Evolutionary conservation across 2,329 filamentous ascomycete species (phyloP), one percentile per base, ranked within the genome.

Genomic region (Colletotrichum shisoi): DNA sequence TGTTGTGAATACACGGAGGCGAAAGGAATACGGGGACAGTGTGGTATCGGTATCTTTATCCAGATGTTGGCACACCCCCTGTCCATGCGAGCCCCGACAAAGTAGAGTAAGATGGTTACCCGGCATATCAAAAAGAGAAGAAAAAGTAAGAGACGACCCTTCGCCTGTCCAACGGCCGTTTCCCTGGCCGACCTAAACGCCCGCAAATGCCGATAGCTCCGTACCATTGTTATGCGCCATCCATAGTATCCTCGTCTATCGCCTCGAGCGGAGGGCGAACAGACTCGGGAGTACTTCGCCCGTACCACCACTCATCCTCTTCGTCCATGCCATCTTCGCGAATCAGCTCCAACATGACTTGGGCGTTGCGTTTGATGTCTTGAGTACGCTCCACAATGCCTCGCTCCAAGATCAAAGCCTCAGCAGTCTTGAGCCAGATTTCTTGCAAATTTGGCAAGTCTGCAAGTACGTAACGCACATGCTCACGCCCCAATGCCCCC

Each of bases 271-370:
- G 81, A 44, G 85, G 84, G 44, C 82, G 80, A 53, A 87, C 79
- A n/a, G 84, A 85, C 39, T 84, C 83, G n/a, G 84, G 81, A 2
- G 82, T 80, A 40, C 76, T 78, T 58, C 81, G 81, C 52, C 86
- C 85, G 71, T 88, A 88, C 79, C 83, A 83, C 85, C 87, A 89
- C 70, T 88, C 84, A 69, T 89, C 87, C 73, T 87, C 83, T 62
- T 86, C 83, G 21, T 83, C 83, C 21, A 83, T 76, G 19, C 84
- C 85, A 62, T 88, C 85, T 67, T 89, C 87, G 56, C 84, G 82
- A 70, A 90, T 89, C n/a, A 90, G 78, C 67, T 89, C 86, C 62
- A 89, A 76, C 77, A 90, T 82, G 27, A 89, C 84, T 69, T 87
- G 82, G 13, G 84, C 84, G 63, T 89, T 89, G 46, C 87, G 82